Conservation (phyloP, 441 rosid species). For the Pelargonium exstipulatum region DNA sequence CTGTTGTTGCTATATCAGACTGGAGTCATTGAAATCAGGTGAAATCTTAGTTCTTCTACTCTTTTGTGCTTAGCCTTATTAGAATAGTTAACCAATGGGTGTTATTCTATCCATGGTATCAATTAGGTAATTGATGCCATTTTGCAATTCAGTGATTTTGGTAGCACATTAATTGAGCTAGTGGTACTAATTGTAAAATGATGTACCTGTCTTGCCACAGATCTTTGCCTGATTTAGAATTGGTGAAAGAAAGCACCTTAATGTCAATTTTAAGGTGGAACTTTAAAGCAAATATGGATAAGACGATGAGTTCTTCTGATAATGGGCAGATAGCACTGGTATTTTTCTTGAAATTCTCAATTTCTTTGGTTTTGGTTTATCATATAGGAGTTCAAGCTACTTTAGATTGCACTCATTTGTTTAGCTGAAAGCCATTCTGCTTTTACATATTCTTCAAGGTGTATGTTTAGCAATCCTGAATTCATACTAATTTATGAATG, state of each 20-base stretch:
- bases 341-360: slow-evolving; percentile 16
- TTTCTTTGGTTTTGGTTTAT: neutral
- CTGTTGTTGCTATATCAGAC: slow-evolving; percentile 46
- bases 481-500: slow-evolving; percentile 9
- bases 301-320: slow-evolving; percentile 40
- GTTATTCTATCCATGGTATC: neutral
- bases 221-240: slow-evolving; percentile 51
- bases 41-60: slow-evolving; percentile 8
- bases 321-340: slow-evolving; percentile 45
- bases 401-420: slow-evolving; percentile 2
- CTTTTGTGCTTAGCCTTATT: neutral
- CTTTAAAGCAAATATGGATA: slow-evolving; percentile 52
- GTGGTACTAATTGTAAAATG: slow-evolving; percentile 13
- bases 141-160: neutral
- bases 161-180: slow-evolving; percentile 4
- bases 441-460: neutral
- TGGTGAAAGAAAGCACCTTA: slow-evolving; percentile 52
- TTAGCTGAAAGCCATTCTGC: slow-evolving; percentile 1
- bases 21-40: slow-evolving; percentile 64
- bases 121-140: slow-evolving; percentile 9
- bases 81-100: slow-evolving; percentile 5
- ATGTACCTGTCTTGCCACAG: slow-evolving; percentile 30
- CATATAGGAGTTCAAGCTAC: slow-evolving; percentile 1
- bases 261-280: slow-evolving; percentile 58
- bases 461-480: slow-evolving; percentile 16